Conservation (phyloP, 1,284 basidiomycete species). For the Cutaneotrichosporon spelunceum region DNA sequence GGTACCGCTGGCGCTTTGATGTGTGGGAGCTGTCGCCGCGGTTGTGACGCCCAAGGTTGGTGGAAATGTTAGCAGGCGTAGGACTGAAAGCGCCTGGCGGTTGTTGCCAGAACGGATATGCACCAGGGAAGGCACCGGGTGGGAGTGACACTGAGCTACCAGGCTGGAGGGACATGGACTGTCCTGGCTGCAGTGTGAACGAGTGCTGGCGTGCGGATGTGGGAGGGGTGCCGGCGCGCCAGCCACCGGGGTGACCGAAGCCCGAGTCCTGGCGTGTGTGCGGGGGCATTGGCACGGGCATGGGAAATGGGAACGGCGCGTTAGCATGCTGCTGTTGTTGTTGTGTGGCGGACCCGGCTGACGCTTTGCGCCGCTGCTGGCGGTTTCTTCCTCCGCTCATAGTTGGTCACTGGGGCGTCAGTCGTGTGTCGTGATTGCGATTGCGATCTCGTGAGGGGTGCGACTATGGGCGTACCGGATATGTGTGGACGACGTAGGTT, state of each 20-base stretch:
- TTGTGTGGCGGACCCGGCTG: not conserved
- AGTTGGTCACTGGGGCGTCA: slow-evolving; percentile 1
- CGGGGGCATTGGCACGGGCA: slow-evolving; percentile 5
- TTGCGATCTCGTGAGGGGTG: not conserved
- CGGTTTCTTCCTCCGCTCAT: not conserved
- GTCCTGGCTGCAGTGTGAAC: slow-evolving; percentile 1
- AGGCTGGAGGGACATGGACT: not conserved
- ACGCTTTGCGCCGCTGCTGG: slow-evolving; percentile 2
- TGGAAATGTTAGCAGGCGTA: not conserved
- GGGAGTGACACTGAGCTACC: not conserved
- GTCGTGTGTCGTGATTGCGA: not conserved
- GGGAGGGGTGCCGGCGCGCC: slow-evolving; percentile 1
- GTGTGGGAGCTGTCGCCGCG: not conserved
- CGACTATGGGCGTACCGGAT: not conserved
- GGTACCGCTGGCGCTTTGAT: slow-evolving; percentile 4
- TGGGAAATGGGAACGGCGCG: slow-evolving; percentile 4
- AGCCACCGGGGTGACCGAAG: slow-evolving; percentile 4
- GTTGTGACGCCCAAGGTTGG: not conserved
- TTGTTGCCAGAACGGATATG: slow-evolving; percentile 17
- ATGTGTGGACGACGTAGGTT: not conserved
- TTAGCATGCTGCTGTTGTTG: not conserved
- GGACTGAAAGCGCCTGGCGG: slow-evolving; percentile 3
- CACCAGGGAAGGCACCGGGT: slow-evolving; percentile 11
- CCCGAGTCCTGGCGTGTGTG: slow-evolving; percentile 13
- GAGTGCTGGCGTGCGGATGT: not conserved